phyloP scores from a whole-genome alignment of 2,329 filamentous ascomycete species.

The Dactylonectria macrodidyma region DNA sequence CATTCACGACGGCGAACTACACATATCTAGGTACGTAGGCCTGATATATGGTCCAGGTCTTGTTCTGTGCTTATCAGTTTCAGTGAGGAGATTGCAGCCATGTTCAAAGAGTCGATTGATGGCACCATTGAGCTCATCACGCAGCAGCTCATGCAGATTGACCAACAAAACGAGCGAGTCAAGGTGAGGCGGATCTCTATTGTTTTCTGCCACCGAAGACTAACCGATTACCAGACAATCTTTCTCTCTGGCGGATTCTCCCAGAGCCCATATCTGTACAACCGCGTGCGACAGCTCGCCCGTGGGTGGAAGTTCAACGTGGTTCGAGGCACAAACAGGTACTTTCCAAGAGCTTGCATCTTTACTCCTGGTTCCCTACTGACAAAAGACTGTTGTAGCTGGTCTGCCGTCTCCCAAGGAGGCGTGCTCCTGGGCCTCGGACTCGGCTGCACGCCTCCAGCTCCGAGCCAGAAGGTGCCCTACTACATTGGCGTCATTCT shows the following conservation, averaged over 20 bases:
- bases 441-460: constrained; percentile 9
- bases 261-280: constrained; percentile 23
- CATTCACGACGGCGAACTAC: constrained; percentile 27
- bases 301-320: constrained; percentile 9
- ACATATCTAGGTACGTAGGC: constrained; percentile 19
- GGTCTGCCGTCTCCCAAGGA: constrained; percentile 34
- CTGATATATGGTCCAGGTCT: too few species aligned
- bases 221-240: constrained; percentile 21
- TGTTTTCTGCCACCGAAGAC: neutral
- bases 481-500: constrained; percentile 28
- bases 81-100: constrained; percentile 24
- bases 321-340: constrained; percentile 18
- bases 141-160: constrained; percentile 20
- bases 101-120: constrained; percentile 26
- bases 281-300: constrained; percentile 16
- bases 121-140: constrained; percentile 28
- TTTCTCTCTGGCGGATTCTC: constrained; percentile 36
- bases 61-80: neutral
- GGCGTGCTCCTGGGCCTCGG: constrained; percentile 33
- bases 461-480: constrained; percentile 12
- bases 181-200: neutral
- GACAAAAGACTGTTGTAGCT: neutral
- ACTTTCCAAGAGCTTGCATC: neutral
- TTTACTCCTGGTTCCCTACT: neutral
- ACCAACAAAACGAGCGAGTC: constrained; percentile 3